Percentiles rank a stretch among this genome's conserved stretches.
Conservation (phyloP, 2,329 filamentous ascomycete genomes). For the Penicillium hordei region DNA sequence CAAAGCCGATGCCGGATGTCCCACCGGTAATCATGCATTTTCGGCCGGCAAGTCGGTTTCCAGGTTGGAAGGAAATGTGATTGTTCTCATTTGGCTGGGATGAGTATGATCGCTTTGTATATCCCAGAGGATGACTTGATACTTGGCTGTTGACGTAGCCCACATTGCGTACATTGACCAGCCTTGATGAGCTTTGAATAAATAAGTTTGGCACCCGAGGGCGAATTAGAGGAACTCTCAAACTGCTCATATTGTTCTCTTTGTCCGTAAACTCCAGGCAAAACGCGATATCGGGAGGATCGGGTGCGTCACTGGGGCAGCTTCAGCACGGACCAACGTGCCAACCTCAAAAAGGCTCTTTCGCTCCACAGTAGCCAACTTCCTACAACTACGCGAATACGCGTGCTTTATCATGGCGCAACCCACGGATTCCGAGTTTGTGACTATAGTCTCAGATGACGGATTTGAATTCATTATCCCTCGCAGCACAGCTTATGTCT, state of each 20-base stretch:
- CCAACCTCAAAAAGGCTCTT: conserved; percentile 8
- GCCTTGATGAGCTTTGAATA: not conserved
- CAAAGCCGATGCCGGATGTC: conserved; percentile 68
- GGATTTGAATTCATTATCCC: conserved; percentile 65
- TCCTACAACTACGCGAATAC: conserved; percentile 13
- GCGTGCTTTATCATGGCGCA: conserved; percentile 16
- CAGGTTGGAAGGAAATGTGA: conserved; percentile 10
- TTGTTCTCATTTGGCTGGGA: conserved; percentile 4
- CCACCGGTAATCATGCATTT: conserved; percentile 65
- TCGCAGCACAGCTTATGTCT: conserved; percentile 60
- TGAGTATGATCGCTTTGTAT: conserved; percentile 8
- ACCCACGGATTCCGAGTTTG: conserved; percentile 50
- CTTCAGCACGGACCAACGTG: conserved; percentile 15
- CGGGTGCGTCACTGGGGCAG: conserved; percentile 4
- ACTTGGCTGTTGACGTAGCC: not conserved
- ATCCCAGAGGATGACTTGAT: not conserved
- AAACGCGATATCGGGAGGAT: not conserved
- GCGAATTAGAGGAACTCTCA: not conserved
- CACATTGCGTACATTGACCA: conserved; percentile 1
- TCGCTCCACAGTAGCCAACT: conserved; percentile 4
- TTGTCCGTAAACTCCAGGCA: not conserved
- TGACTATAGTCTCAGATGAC: conserved; percentile 64
- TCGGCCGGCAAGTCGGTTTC: conserved; percentile 34
- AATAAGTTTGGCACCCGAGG: not conserved
- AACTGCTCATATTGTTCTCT: not conserved